Conservation (phyloP, 495 filamentous ascomycete species). For the Penicillium desertorum region DNA sequence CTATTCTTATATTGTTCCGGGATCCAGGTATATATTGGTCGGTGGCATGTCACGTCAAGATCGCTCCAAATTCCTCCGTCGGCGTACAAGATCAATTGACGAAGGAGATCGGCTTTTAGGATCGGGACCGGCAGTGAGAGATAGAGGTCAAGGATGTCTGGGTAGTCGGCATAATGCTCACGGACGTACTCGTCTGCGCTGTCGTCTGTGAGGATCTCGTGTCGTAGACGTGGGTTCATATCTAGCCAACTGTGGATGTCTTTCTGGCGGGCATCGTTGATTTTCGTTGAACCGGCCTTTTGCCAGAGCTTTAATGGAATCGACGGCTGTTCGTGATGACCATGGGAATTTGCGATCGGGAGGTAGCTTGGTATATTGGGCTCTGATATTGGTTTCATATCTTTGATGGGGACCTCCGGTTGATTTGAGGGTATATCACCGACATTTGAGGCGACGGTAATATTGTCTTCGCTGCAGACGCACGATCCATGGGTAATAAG, state of each 20-base stretch:
- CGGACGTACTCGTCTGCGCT: conserved; percentile 33
- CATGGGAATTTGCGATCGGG: neutral
- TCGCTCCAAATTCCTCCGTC: conserved; percentile 50
- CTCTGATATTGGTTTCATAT: neutral
- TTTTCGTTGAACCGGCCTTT: conserved; percentile 27
- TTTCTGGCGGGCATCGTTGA: conserved; percentile 10
- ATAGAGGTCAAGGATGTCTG: conserved; percentile 28
- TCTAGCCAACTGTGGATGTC: conserved; percentile 29
- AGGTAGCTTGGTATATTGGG: conserved; percentile 1
- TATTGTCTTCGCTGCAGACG: neutral
- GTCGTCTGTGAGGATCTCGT: conserved; percentile 38
- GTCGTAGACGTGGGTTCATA: conserved; percentile 32
- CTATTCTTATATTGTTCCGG: conserved; percentile 27
- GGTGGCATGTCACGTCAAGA: conserved; percentile 38
- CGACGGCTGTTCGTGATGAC: neutral
- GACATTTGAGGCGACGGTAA: neutral
- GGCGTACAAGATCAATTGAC: conserved; percentile 39
- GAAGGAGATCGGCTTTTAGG: conserved; percentile 42
- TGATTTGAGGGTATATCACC: neutral
- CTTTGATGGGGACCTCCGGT: neutral
- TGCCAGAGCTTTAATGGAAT: conserved; percentile 37
- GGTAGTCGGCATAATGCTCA: conserved; percentile 27
- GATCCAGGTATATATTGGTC: conserved; percentile 41
- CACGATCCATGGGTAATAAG: neutral
- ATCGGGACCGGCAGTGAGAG: conserved; percentile 33